A percentile compares a stretch with the other conserved stretches of the same genome.
These are phyloP conservation scores for Chlorella variabilis DNA, from an alignment of 163 green algal species.

Conservation along the genomic window DNA sequence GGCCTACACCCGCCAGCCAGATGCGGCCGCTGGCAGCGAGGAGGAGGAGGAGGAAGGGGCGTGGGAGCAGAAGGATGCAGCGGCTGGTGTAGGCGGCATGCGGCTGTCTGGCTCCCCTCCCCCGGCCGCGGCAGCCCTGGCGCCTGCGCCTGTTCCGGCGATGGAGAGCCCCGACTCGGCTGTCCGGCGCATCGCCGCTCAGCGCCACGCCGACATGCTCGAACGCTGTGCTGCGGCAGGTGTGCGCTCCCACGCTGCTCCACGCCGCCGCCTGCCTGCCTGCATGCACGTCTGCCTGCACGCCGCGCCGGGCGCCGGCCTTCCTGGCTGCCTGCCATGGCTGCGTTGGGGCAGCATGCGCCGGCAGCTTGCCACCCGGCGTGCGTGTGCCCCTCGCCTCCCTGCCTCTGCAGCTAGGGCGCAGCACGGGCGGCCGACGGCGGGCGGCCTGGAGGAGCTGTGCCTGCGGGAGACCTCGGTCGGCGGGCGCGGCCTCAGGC, in stretches of 20 bases:
- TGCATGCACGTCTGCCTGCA: too few species aligned
- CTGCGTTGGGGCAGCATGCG: too few species aligned
- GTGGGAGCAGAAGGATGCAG: not conserved
- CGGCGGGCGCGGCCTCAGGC: not conserved
- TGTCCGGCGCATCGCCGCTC: slow-evolving; percentile 14
- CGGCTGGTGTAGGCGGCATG: not conserved
- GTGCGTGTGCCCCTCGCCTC: too few species aligned
- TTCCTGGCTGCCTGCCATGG: too few species aligned
- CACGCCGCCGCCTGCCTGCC: too few species aligned
- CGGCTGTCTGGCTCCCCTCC: not conserved
- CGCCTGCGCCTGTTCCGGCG: not conserved
- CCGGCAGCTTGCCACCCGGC: too few species aligned
- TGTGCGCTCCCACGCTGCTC: too few species aligned
- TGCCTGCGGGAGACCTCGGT: slow-evolving; percentile 23
- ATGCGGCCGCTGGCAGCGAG: not conserved
- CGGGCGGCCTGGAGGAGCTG: not conserved
- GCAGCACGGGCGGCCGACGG: slow-evolving; percentile 7
- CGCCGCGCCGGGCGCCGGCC: too few species aligned
- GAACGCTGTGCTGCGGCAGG: not conserved
- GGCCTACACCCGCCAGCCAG: slow-evolving; percentile 1
- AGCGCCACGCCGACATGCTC: slow-evolving; percentile 18
- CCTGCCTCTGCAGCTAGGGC: not conserved
- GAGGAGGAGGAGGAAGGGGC: not conserved
- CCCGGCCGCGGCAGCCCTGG: not conserved
- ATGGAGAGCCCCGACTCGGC: slow-evolving; percentile 20